Conservation (phyloP, 345 rosid genomes). For the Corchorus olitorius region DNA sequence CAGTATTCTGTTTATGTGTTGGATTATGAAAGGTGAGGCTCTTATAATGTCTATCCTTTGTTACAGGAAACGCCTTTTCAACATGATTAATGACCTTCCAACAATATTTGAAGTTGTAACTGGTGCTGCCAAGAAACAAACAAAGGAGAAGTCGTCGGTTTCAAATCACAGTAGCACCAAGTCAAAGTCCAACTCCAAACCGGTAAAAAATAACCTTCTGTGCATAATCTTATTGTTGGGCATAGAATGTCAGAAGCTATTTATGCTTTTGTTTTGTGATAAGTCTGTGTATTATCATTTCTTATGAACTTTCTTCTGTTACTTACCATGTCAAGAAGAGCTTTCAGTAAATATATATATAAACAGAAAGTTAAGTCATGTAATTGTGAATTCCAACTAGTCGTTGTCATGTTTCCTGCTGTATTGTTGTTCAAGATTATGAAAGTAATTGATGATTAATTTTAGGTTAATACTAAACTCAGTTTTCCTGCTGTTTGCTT, state of each 20-base stretch:
- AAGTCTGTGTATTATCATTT: not conserved
- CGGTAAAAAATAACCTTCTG: constrained; percentile 18
- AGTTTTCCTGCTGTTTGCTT: not conserved
- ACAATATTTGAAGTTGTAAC: constrained; percentile 69
- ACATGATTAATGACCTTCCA: constrained; percentile 70
- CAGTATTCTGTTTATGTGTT: not conserved
- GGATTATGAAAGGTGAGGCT: not conserved
- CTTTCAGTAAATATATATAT: not conserved
- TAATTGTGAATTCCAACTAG: not conserved
- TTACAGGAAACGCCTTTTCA: constrained; percentile 66
- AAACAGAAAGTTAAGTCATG: not conserved
- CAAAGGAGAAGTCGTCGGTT: constrained; percentile 54
- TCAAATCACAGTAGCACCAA: constrained; percentile 56
- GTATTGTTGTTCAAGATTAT: not conserved
- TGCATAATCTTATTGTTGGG: not conserved
- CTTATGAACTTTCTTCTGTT: not conserved
- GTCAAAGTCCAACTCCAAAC: constrained; percentile 51
- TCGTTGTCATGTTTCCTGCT: not conserved
- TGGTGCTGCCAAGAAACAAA: constrained; percentile 51
- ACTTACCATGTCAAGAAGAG: not conserved
- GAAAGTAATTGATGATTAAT: not conserved
- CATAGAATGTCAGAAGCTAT: not conserved
- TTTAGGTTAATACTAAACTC: not conserved
- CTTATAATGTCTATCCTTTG: constrained; percentile 14
- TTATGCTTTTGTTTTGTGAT: not conserved